These are phyloP conservation scores for Colletotrichum spinosum DNA, from an alignment of 2,329 filamentous ascomycete species.

Conservation along the genomic window DNA sequence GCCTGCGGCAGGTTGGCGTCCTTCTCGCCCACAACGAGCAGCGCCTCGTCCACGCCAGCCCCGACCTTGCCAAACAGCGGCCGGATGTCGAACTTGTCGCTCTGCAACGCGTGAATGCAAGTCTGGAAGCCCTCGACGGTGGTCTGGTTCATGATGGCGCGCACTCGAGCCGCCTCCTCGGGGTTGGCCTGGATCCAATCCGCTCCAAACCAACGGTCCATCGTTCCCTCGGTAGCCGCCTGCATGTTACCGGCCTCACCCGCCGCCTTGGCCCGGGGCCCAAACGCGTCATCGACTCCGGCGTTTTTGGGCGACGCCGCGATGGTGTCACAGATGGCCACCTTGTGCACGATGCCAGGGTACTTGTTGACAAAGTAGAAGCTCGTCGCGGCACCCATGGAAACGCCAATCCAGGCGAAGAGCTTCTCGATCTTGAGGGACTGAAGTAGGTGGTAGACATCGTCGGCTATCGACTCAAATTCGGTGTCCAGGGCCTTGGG, in stretches of 20 bases:
- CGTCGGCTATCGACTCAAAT: slow-evolving; percentile 52
- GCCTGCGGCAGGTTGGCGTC: slow-evolving; percentile 53
- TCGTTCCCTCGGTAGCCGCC: slow-evolving; percentile 45
- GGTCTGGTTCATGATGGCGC: slow-evolving; percentile 49
- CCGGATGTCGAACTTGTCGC: slow-evolving; percentile 51
- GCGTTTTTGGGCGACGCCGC: slow-evolving; percentile 51
- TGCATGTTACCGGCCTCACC: slow-evolving; percentile 48
- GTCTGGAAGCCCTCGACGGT: slow-evolving; percentile 55
- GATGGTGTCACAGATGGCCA: slow-evolving; percentile 56
- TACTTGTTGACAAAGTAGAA: slow-evolving; percentile 53
- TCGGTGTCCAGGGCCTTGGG: slow-evolving; percentile 51
- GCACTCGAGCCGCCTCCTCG: slow-evolving; percentile 50
- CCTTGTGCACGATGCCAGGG: slow-evolving; percentile 50
- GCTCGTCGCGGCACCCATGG: slow-evolving; percentile 56
- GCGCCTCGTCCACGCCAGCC: slow-evolving; percentile 46
- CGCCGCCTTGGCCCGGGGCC: slow-evolving; percentile 48
- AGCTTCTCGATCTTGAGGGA: slow-evolving; percentile 46
- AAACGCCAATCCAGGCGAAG: slow-evolving; percentile 57
- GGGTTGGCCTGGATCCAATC: slow-evolving; percentile 50
- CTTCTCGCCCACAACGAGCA: slow-evolving; percentile 55
- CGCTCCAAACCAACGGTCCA: slow-evolving; percentile 56
- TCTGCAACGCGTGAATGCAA: slow-evolving; percentile 53
- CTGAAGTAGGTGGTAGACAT: slow-evolving; percentile 50
- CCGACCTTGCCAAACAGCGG: slow-evolving; percentile 49
- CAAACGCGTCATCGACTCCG: slow-evolving; percentile 51